phyloP scores from a whole-genome alignment of 805 yeast genomes.

The Saturnispora hagleri region DNA sequence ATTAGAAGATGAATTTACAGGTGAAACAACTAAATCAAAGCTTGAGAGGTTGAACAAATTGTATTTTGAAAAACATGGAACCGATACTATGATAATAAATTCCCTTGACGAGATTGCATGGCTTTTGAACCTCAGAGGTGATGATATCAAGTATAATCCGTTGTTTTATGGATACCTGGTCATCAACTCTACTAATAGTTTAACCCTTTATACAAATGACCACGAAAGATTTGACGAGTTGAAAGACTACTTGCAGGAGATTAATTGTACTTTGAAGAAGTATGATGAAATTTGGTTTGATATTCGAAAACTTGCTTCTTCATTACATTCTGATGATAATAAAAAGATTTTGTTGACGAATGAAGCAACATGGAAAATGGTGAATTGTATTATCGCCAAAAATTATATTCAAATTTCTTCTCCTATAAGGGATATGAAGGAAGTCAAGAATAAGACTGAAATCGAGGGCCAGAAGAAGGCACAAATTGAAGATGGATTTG shows the following conservation, averaged over 20 bases:
- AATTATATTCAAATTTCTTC: constrained; percentile 38
- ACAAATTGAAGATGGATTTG: constrained; percentile 51
- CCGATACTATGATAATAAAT: constrained; percentile 29
- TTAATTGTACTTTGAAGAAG: constrained; percentile 34
- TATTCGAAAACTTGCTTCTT: constrained; percentile 30
- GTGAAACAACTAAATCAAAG: constrained; percentile 54
- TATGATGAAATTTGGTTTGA: constrained; percentile 40
- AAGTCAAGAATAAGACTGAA: constrained; percentile 42
- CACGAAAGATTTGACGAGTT: constrained; percentile 30
- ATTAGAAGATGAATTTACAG: constrained; percentile 49
- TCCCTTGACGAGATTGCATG: constrained; percentile 84
- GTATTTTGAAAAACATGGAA: constrained; percentile 27
- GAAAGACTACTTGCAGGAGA: constrained; percentile 32
- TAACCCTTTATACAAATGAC: constrained; percentile 35
- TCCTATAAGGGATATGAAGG: constrained; percentile 48
- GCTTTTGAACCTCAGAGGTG: constrained; percentile 69
- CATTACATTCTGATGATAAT: constrained; percentile 12
- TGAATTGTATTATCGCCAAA: constrained; percentile 36
- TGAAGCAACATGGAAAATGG: constrained; percentile 60
- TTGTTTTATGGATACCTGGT: constrained; percentile 43
- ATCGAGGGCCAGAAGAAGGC: constrained; percentile 42
- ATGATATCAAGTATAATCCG: constrained; percentile 47
- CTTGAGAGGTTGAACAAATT: constrained; percentile 35
- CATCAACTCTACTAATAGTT: constrained; percentile 30
- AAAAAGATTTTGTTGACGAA: constrained; percentile 41